These are phyloP conservation scores for Sclerotinia sclerotiorum DNA, from an alignment of 2,329 filamentous ascomycete genomes.

Conservation along the genomic window DNA sequence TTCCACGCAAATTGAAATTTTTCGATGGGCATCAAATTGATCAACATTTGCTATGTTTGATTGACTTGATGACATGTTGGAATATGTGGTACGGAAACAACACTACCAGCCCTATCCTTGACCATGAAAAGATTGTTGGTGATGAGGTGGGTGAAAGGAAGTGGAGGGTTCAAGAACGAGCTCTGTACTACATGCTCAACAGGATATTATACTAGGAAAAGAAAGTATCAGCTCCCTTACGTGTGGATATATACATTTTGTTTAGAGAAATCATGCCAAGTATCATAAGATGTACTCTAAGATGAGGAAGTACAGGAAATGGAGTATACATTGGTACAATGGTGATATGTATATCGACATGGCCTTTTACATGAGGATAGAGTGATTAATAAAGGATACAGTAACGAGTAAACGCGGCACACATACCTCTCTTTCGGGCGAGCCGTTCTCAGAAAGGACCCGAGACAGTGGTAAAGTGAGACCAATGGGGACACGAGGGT, in stretches of 20 bases:
- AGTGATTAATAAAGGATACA: not conserved
- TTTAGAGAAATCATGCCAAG: not conserved
- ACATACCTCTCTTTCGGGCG: constrained; percentile 7
- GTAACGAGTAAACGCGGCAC: not conserved
- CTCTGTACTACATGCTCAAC: constrained; percentile 9
- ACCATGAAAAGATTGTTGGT: not conserved
- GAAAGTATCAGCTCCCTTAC: not conserved
- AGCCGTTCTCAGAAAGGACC: not conserved
- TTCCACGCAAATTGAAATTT: constrained; percentile 15
- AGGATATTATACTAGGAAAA: constrained; percentile 1
- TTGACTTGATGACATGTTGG: constrained; percentile 12
- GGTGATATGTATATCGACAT: not conserved
- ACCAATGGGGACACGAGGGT: not conserved
- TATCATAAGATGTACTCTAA: constrained; percentile 3
- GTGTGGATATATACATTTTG: not conserved
- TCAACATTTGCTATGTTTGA: not conserved
- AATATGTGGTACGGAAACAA: not conserved
- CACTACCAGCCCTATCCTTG: not conserved
- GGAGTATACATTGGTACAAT: not conserved
- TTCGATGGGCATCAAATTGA: constrained; percentile 16
- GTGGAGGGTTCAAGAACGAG: not conserved
- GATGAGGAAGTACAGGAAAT: not conserved
- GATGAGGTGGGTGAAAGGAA: not conserved
- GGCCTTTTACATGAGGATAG: not conserved
- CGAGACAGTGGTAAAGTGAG: not conserved